Conservation (phyloP, 1,284 basidiomycete genomes). For the Trichosporon coremiiforme region DNA sequence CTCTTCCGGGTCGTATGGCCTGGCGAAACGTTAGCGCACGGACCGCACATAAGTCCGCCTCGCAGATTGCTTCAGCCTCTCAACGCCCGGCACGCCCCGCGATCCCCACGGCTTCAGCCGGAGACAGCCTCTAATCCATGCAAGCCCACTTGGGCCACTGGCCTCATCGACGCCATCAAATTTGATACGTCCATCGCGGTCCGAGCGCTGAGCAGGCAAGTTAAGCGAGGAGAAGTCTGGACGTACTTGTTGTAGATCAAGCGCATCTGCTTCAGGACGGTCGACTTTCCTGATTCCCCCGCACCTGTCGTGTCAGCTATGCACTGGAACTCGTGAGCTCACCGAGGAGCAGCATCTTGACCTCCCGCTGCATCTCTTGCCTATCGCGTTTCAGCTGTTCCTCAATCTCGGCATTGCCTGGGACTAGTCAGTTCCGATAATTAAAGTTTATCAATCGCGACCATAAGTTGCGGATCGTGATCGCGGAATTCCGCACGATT, state of each 20-base stretch:
- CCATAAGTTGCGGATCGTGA: background rate
- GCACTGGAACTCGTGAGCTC: background rate
- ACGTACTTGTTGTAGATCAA: conserved; percentile 72
- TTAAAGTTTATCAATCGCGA: background rate
- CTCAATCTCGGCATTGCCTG: conserved; percentile 88
- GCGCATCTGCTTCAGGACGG: conserved; percentile 95
- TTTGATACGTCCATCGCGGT: background rate
- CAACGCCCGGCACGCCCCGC: background rate
- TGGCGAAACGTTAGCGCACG: conserved; percentile 36
- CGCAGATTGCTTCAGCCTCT: conserved; percentile 5
- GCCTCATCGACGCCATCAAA: background rate
- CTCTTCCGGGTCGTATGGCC: conserved; percentile 83
- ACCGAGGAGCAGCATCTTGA: conserved; percentile 75
- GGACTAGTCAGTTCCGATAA: conserved; percentile 22
- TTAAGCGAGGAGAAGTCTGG: background rate
- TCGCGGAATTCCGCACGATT: background rate
- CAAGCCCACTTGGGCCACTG: background rate
- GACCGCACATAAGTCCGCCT: background rate
- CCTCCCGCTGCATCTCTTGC: conserved; percentile 89
- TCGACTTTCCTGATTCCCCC: conserved; percentile 87
- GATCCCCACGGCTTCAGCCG: background rate
- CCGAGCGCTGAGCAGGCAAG: background rate
- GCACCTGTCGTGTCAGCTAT: conserved; percentile 57
- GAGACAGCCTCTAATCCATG: background rate
- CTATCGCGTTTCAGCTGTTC: conserved; percentile 90